Conservation (phyloP, 2,329 filamentous ascomycete genomes). For the Fusarium sp. region DNA sequence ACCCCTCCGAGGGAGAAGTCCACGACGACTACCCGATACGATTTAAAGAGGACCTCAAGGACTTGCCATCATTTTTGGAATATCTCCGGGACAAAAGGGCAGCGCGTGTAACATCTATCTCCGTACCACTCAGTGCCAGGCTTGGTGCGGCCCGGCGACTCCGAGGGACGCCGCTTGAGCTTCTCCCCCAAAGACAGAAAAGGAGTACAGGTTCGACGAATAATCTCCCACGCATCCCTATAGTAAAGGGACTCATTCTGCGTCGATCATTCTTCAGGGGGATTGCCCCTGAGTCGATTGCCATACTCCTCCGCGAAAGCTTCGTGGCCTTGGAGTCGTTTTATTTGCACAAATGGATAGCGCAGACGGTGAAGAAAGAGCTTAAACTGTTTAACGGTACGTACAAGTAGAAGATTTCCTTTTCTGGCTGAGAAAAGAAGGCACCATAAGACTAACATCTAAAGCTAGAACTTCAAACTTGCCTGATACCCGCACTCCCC, state of each 20-base stretch:
- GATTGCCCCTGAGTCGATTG: constrained; percentile 12
- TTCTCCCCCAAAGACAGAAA: constrained; percentile 5
- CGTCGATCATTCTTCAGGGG: constrained; percentile 11
- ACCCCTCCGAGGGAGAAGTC: background rate
- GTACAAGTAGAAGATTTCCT: background rate
- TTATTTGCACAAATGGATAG: constrained; percentile 10
- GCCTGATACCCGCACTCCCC: constrained; percentile 17
- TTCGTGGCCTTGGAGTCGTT: constrained; percentile 19
- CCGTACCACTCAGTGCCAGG: background rate
- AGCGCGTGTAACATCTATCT: background rate
- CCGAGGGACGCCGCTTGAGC: constrained; percentile 15
- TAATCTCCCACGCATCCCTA: constrained; percentile 11
- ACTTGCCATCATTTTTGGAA: background rate
- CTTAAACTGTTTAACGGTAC: constrained; percentile 1
- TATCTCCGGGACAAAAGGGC: background rate
- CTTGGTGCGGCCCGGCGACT: constrained; percentile 5
- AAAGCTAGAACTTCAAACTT: constrained; percentile 5
- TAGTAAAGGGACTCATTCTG: constrained; percentile 24
- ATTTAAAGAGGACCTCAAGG: constrained; percentile 15
- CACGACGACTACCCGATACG: constrained; percentile 20
- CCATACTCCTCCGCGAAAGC: constrained; percentile 23
- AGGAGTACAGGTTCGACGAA: background rate
- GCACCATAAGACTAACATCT: constrained; percentile 1
- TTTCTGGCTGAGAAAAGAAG: no score
- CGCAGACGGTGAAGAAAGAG: background rate